These are phyloP conservation scores for Spergularia marina DNA, from an alignment of 148 eudicot species.

Conservation along the genomic window DNA sequence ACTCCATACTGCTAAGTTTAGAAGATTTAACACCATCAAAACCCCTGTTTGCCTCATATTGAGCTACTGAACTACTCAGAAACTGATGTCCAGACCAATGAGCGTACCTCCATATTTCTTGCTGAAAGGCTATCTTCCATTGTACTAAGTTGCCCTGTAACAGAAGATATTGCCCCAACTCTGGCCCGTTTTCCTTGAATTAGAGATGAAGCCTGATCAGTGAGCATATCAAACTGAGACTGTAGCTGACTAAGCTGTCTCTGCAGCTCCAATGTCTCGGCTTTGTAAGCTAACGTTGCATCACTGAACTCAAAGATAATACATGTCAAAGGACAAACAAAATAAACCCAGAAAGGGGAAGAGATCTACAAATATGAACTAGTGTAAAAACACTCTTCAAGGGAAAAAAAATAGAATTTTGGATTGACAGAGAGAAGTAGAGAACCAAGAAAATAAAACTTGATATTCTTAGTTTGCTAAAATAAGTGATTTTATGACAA, in stretches of 20 bases:
- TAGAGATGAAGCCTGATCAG: conserved; percentile 82
- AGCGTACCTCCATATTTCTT: conserved; percentile 79
- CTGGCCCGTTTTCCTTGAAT: conserved; percentile 92
- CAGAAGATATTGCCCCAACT: conserved; percentile 79
- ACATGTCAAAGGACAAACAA: not conserved
- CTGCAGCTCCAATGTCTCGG: conserved; percentile 82
- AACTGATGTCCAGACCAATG: not conserved
- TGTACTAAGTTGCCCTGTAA: conserved; percentile 72
- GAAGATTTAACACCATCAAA: not conserved
- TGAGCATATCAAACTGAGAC: conserved; percentile 84
- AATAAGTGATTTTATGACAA: not conserved
- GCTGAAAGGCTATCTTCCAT: conserved; percentile 85
- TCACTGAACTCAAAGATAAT: conserved; percentile 47
- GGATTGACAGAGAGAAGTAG: not conserved
- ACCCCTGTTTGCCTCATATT: not conserved
- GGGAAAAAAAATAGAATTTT: not conserved
- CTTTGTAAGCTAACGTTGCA: conserved; percentile 69
- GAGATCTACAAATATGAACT: not conserved
- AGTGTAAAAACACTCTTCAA: not conserved
- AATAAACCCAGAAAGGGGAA: conserved; percentile 17
- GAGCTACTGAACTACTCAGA: not conserved
- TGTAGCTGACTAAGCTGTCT: conserved; percentile 86
- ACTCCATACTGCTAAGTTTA: not conserved
- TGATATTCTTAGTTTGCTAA: not conserved
- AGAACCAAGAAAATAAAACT: not conserved